These are phyloP conservation scores for Stromatinia cepivora DNA, from an alignment of 2,329 filamentous ascomycete genomes.

Conservation along the genomic window DNA sequence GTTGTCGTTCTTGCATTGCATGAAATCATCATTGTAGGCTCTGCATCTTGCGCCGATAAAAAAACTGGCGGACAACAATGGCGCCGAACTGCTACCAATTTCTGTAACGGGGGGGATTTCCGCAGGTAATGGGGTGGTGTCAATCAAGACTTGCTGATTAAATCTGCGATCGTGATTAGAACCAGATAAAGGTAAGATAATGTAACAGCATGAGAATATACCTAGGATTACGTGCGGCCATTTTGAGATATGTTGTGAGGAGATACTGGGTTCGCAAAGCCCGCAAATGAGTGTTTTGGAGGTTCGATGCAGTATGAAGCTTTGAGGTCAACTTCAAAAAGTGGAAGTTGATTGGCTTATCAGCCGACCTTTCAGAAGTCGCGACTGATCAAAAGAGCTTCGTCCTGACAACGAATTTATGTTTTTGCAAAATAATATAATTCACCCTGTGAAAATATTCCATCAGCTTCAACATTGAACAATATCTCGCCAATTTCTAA, in stretches of 20 bases:
- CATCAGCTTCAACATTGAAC: background rate
- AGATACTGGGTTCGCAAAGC: constrained; percentile 30
- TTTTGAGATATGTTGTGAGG: constrained; percentile 32
- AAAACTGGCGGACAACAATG: constrained; percentile 86
- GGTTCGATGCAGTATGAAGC: constrained; percentile 29
- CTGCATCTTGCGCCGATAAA: constrained; percentile 97
- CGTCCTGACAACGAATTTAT: constrained; percentile 25
- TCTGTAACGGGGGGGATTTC: constrained; percentile 91
- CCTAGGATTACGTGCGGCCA: constrained; percentile 39
- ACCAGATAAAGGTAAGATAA: background rate
- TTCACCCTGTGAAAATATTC: constrained; percentile 3
- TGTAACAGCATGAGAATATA: constrained; percentile 17
- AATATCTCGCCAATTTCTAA: constrained; percentile 1
- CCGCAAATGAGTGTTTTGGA: constrained; percentile 43
- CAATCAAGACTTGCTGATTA: constrained; percentile 89
- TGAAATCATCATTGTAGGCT: constrained; percentile 97
- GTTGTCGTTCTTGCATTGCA: constrained; percentile 98
- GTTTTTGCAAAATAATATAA: constrained; percentile 15
- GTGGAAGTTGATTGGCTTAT: constrained; percentile 33
- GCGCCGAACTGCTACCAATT: constrained; percentile 88
- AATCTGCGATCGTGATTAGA: constrained; percentile 63
- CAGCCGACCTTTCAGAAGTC: constrained; percentile 28
- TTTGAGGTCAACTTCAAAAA: constrained; percentile 39
- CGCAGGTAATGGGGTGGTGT: constrained; percentile 92
- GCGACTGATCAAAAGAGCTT: constrained; percentile 28